Base-by-base conservation (phyloP, 192 early-diverging fungal species). In the Umbelopsis isabellina region DNA sequence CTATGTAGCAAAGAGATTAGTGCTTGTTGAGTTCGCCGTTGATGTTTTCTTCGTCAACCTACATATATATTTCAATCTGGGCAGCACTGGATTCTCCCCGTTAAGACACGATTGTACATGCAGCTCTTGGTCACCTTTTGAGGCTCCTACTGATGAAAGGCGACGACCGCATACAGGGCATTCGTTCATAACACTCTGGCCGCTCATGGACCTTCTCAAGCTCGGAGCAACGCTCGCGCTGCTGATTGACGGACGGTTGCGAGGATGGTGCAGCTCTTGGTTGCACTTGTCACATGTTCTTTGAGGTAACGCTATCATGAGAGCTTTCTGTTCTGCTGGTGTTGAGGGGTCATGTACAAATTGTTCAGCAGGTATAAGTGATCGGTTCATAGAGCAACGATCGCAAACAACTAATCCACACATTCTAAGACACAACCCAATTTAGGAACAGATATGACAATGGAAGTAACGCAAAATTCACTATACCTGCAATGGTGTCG, bases 81-180 rank as follows among this genome's bases (percentile, higher is more conserved):
- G 80, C 74, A 49, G 72, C 75, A 25, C 55, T 18, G 55, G 55
- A 6, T 61, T 79, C 68, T 30, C 70, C 65, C 53, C 76, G 10
- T 74, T 79, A 20, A 92, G 66, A 77, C 92, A 93, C 0, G 80
- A 77, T 9, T 80, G 81, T 13, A 93, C 83, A 80, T 93, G 92
- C 2, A 74, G 67, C 52, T 86, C 87, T 77, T 89, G 83, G 16
- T 80, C 81, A 7, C 7, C 55, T 65, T 87, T 82, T 55, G 71
- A 51, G 2, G 69, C 79, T 22, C 72, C 70, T 23, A 88, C 23
- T 15, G 76, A 70, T 16, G 80, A 84, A 55, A 93, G 65, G 12
- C 65, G 33, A 7, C 66, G 71, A 15, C 75, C 77, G 73, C 92
- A 93, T 12, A 89, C 90, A 65, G 92, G 92, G 72, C 92, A 93